Percentiles rank a stretch among this genome's conserved stretches.
Conservation (phyloP, 768 basidiomycete species). For the Leucocoprinus birnbaumii region DNA sequence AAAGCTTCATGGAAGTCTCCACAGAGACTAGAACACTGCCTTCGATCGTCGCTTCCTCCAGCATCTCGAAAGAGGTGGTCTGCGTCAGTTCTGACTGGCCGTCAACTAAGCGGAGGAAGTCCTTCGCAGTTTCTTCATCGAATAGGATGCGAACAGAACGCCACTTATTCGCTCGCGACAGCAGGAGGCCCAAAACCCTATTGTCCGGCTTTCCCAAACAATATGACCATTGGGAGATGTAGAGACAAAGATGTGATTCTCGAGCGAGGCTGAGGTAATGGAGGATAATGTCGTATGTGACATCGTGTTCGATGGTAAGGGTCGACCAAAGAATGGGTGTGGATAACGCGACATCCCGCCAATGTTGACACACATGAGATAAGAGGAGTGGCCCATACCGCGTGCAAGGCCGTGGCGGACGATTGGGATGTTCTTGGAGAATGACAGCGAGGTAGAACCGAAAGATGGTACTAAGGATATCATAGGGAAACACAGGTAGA, state of each 20-base stretch:
- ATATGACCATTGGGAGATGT: neutral
- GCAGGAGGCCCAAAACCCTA: neutral
- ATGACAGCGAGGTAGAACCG: neutral
- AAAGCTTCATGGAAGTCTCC: constrained; percentile 1
- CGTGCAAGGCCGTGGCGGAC: neutral
- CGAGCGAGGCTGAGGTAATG: constrained; percentile 4
- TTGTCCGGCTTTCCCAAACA: neutral
- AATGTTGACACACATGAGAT: constrained; percentile 9
- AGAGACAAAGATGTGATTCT: neutral
- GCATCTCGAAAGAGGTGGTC: neutral
- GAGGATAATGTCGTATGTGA: neutral
- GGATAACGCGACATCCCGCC: constrained; percentile 10
- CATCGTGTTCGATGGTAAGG: neutral
- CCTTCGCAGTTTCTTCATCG: constrained; percentile 1
- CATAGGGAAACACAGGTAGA: neutral
- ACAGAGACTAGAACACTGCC: neutral
- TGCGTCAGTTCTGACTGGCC: neutral
- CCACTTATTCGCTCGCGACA: neutral
- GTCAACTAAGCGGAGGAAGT: neutral
- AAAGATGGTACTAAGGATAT: neutral
- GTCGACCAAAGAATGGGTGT: constrained; percentile 2
- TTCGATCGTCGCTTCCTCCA: constrained; percentile 1
- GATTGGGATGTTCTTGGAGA: neutral
- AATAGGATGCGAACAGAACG: constrained; percentile 2
- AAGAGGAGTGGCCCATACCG: neutral